phyloP scores from a whole-genome alignment of 2,329 filamentous ascomycete genomes.

The Blastomyces parvus region DNA sequence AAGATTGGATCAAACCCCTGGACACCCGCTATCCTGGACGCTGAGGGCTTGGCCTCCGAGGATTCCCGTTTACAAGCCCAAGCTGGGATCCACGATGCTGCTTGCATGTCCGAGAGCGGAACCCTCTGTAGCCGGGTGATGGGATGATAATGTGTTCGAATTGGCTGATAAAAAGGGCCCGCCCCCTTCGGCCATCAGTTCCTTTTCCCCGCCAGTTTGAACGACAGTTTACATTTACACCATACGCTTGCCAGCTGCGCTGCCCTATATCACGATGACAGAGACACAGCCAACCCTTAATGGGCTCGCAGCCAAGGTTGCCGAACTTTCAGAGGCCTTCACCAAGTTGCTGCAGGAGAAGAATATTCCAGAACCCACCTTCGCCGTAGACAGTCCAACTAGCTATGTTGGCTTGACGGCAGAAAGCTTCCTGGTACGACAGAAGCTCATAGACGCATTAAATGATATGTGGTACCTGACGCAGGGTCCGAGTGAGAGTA shows the following conservation, averaged over 20 bases:
- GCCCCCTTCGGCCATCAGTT: background rate
- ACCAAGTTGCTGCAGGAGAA: slow-evolving; percentile 26
- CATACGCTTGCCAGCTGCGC: background rate
- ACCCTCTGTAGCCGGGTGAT: background rate
- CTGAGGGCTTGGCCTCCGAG: background rate
- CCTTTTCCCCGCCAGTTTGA: background rate
- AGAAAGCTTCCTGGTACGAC: slow-evolving; percentile 38
- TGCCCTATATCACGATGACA: slow-evolving; percentile 4
- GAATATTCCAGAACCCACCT: slow-evolving; percentile 35
- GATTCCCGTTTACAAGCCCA: background rate
- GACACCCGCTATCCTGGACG: background rate
- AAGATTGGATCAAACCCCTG: background rate
- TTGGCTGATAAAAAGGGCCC: background rate
- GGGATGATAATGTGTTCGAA: background rate
- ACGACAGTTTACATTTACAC: background rate
- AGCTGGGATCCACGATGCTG: background rate
- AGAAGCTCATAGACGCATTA: slow-evolving; percentile 38
- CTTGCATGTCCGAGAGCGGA: background rate
- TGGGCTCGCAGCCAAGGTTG: slow-evolving; percentile 11
- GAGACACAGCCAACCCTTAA: slow-evolving; percentile 11
- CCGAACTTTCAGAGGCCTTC: slow-evolving; percentile 11
- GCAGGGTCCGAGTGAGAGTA: slow-evolving; percentile 43
- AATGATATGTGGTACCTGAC: slow-evolving; percentile 41
- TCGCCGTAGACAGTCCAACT: slow-evolving; percentile 37
- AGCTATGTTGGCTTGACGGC: slow-evolving; percentile 36